Conservation (phyloP, 2,329 filamentous ascomycete genomes). For the Lachnellula arida region DNA sequence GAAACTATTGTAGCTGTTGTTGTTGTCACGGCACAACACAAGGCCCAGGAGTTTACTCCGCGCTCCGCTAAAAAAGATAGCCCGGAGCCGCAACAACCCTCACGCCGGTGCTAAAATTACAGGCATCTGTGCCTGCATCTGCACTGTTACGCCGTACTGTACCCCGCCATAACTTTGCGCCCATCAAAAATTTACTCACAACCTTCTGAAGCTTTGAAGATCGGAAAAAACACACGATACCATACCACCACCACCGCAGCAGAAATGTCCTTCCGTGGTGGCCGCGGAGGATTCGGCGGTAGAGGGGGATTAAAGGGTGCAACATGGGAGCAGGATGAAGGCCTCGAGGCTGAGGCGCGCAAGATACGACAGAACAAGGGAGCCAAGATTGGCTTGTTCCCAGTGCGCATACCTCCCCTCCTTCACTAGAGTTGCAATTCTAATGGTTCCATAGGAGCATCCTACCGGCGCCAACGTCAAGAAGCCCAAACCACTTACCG, state of each 20-base stretch:
- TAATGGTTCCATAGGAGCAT: conserved; percentile 23
- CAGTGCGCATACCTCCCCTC: conserved; percentile 33
- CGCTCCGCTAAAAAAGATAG: too few relatives aligned
- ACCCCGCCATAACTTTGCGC: background rate
- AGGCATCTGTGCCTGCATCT: background rate
- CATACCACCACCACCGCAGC: background rate
- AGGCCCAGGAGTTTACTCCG: too few relatives aligned
- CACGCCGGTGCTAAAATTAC: background rate
- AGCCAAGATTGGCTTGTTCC: conserved; percentile 41
- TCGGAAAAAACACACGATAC: background rate
- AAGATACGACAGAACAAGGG: background rate
- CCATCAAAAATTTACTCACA: background rate
- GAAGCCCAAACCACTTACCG: conserved; percentile 37
- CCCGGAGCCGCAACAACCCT: background rate
- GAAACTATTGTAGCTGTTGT: background rate
- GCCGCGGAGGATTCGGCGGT: conserved; percentile 19
- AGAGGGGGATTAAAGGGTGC: conserved; percentile 27
- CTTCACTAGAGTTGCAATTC: background rate
- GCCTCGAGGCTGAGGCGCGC: conserved; percentile 23
- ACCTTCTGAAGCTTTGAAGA: background rate
- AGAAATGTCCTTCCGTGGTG: conserved; percentile 26
- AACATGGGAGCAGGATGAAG: conserved; percentile 30
- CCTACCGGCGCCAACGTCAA: conserved; percentile 25
- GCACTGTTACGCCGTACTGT: background rate
- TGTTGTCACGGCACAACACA: too few relatives aligned